Evolutionary conservation across 139 green algal species (phyloP), one percentile per base, ranked within the genome.

Genomic region (Picochlorum sp.): DNA sequence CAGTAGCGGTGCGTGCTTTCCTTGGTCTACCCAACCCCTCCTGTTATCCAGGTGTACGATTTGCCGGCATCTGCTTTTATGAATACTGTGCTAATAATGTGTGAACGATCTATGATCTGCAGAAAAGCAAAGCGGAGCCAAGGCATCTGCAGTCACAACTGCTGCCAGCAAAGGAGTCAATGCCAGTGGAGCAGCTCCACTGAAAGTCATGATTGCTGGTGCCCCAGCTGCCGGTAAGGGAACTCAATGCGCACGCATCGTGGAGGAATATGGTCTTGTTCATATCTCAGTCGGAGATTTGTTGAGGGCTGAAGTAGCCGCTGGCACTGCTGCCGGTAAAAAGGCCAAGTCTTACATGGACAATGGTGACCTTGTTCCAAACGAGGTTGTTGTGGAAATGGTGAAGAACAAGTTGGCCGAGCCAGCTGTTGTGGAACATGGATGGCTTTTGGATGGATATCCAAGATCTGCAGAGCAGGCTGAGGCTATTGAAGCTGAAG

Each of bases 361-460:
- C 60, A 51, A 68, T 14, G 94, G 94, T 23, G 62, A 86, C 31
- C 81, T 99, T 37, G 94, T 99, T 50, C 91, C 94, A 23, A 89
- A 98, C 52, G 87, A 97, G 63, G 74, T 85, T 23, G 86, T 95
- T 20, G 87, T 96, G 51, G 83, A 88, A 28, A 97, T 98, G 88
- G 91, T 98, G 8, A 90, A 90, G 69, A 68, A 69, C 37, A 71
- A 85, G 24, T 72, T 96, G 24, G 72, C 60, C 0, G 57, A 85
- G 62, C 49, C 58, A 1, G 75, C 80, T 21, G 83, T 80, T 3
- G 28, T 75, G 63, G 10, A 76, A 56, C 67, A 79, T 2, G 94
- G 94, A 24, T 99, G 93, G 94, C 82, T 99, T 59, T 76, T 99
- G 67, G 94, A 99, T 66, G 94, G 94, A 45, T 99, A 98, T 76